Percentiles rank a stretch among this genome's conserved stretches.
These are phyloP conservation scores for Populus hybrid DNA, from an alignment of 441 rosid genomes.

Conservation along the genomic window DNA sequence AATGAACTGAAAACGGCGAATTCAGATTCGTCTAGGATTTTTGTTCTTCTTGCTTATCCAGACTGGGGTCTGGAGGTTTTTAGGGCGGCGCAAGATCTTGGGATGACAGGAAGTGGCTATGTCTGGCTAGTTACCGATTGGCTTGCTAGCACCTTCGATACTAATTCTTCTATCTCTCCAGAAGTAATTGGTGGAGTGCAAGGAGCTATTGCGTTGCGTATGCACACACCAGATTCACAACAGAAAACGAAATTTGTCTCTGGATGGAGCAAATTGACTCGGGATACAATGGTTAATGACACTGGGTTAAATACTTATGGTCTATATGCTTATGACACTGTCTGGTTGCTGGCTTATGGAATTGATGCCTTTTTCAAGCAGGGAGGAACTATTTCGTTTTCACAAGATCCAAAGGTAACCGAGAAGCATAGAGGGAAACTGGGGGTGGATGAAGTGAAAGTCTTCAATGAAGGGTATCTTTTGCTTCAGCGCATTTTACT, in stretches of 20 bases:
- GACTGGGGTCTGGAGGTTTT: not conserved
- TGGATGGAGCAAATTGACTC: not conserved
- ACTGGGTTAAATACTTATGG: not conserved
- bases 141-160: not conserved
- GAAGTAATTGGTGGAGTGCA: not conserved
- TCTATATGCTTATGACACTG: conserved; percentile 2
- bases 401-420: not conserved
- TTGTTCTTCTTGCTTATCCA: not conserved
- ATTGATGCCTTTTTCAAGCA: not conserved
- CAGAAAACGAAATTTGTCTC: not conserved
- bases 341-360: not conserved
- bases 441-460: too few species aligned
- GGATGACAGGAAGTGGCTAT: not conserved
- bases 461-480: too few species aligned
- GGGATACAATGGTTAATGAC: not conserved
- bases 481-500: too few species aligned
- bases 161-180: not conserved
- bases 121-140: not conserved
- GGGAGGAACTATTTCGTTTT: not conserved
- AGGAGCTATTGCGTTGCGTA: not conserved
- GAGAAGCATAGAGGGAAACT: not conserved
- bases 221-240: not conserved
- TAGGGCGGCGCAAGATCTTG: not conserved
- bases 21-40: not conserved
- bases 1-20: not conserved